Evolutionary conservation across 208 protist genomes (phyloP).

Genomic region (Wallacemonas sp.): DNA sequence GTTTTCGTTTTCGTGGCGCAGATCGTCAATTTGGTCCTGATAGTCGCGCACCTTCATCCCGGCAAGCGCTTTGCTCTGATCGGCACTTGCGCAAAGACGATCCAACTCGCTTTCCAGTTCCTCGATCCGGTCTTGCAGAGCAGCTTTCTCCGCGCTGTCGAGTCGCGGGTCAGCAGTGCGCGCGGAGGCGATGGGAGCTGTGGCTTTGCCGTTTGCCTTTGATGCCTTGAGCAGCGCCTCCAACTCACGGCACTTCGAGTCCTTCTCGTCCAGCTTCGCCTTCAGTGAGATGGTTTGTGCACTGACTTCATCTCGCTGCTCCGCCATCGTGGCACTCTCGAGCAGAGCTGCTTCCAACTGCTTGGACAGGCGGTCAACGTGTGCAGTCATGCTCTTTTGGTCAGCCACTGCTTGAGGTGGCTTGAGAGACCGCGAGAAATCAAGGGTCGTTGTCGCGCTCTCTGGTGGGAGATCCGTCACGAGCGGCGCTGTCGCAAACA

Average conservation of each 20-base stretch:
- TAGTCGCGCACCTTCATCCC: constrained; percentile 19
- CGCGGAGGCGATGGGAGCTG: not conserved
- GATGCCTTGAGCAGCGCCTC: constrained; percentile 10
- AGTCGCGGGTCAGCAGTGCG: not conserved
- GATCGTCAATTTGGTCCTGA: constrained; percentile 48
- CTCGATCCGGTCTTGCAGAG: constrained; percentile 14
- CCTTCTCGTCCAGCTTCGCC: constrained; percentile 9
- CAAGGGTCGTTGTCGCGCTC: constrained; percentile 2
- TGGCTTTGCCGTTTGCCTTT: not conserved
- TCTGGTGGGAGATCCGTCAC: not conserved
- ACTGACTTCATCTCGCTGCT: constrained; percentile 21
- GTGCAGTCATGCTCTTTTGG: not conserved
- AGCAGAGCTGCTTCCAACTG: not conserved
- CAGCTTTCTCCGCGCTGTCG: not conserved
- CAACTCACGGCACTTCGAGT: constrained; percentile 11
- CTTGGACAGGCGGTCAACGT: not conserved
- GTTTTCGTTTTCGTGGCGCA: constrained; percentile 46
- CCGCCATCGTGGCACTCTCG: constrained; percentile 11
- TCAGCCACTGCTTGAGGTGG: not conserved
- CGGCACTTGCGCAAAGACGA: constrained; percentile 22
- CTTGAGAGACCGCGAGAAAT: not conserved
- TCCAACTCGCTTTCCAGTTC: constrained; percentile 36
- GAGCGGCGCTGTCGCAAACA: not conserved
- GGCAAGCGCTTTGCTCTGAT: constrained; percentile 37
- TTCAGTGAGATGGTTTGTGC: not conserved